Conservation (phyloP, 2,329 filamentous ascomycete species). For the Colletotrichum lupini region DNA sequence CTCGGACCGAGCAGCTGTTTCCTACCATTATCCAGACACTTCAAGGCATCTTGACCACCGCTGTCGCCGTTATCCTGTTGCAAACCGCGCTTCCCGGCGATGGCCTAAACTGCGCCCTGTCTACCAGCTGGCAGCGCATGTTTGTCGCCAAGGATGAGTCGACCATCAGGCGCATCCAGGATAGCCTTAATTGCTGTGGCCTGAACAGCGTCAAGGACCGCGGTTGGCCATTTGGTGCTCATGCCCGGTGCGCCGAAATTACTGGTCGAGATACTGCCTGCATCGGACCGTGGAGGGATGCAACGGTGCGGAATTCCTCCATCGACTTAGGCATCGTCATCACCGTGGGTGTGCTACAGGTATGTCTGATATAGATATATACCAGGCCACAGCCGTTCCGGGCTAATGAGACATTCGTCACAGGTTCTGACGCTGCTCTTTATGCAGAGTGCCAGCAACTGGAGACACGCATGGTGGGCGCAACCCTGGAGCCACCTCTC, state of each 20-base stretch:
- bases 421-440: slow-evolving; percentile 30
- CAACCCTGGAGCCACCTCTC: slow-evolving; percentile 31
- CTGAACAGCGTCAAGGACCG: slow-evolving; percentile 67
- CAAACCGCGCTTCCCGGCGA: slow-evolving; percentile 47
- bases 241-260: slow-evolving; percentile 53
- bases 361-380: slow-evolving; percentile 43
- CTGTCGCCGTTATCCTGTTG: slow-evolving; percentile 57
- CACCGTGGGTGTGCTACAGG: slow-evolving; percentile 66
- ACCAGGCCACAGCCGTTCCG: not conserved
- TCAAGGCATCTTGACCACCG: slow-evolving; percentile 54
- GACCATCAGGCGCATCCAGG: slow-evolving; percentile 70
- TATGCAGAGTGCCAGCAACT: slow-evolving; percentile 31
- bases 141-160: slow-evolving; percentile 61
- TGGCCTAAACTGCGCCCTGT: slow-evolving; percentile 63
- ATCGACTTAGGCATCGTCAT: slow-evolving; percentile 66
- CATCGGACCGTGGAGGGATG: slow-evolving; percentile 64
- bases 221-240: slow-evolving; percentile 68
- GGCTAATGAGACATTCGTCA: not conserved
- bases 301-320: slow-evolving; percentile 64
- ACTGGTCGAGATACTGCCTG: slow-evolving; percentile 62
- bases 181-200: slow-evolving; percentile 75
- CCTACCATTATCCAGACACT: slow-evolving; percentile 50
- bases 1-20: slow-evolving; percentile 30
- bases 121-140: slow-evolving; percentile 65
- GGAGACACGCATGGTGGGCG: slow-evolving; percentile 36